phyloP scores from a whole-genome alignment of 768 basidiomycete species.

The Kwoniella newhampshirensis region DNA sequence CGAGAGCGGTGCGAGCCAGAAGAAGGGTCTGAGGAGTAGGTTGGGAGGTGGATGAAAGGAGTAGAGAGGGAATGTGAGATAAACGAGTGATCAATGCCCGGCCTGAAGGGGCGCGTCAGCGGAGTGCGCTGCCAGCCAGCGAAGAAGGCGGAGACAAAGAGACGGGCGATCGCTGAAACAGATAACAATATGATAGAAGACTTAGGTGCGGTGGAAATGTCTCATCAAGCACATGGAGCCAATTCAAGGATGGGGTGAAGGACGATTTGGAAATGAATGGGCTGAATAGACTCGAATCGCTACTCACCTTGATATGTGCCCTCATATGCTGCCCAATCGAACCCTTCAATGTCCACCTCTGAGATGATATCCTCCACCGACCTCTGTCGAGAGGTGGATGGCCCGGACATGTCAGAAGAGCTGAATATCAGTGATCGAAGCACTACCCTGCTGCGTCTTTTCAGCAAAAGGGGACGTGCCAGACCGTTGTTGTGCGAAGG shows the following conservation, averaged over 20 bases:
- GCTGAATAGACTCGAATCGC: too few species aligned
- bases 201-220: too few species aligned
- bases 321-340: conserved; percentile 42
- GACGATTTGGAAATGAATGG: too few species aligned
- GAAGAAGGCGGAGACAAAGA: not conserved
- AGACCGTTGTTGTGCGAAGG: too few species aligned
- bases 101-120: conserved; percentile 14
- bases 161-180: not conserved
- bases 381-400: conserved; percentile 9
- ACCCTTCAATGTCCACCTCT: conserved; percentile 13
- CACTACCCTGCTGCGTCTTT: too few species aligned
- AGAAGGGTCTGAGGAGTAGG: conserved; percentile 15
- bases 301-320: conserved; percentile 40
- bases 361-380: conserved; percentile 11
- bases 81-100: conserved; percentile 43
- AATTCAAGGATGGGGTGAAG: too few species aligned
- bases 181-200: not conserved
- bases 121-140: too few species aligned
- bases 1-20: conserved; percentile 28
- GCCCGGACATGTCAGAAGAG: conserved; percentile 2
- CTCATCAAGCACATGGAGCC: too few species aligned
- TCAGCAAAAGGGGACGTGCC: too few species aligned
- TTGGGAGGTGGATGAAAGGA: conserved; percentile 11
- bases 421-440: too few species aligned
- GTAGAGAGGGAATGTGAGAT: conserved; percentile 24